Conservation (phyloP, 2,329 filamentous ascomycete species). For the Paraphaeosphaeria sporulosa region DNA sequence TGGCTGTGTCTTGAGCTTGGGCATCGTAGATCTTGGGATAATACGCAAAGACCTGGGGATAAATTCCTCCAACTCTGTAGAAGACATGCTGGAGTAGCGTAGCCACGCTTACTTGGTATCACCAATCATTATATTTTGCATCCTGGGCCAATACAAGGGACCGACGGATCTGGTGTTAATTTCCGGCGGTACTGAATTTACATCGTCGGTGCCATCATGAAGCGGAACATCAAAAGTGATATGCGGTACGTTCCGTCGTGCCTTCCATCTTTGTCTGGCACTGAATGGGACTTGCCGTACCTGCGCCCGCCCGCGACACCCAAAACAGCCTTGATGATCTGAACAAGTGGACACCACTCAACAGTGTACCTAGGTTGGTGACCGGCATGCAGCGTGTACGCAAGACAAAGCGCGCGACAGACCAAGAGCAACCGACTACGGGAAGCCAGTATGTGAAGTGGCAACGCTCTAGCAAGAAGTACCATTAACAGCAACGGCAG, state of each 20-base stretch:
- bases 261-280: slow-evolving; percentile 2
- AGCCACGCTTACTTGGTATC: too few species aligned
- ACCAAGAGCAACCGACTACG: slow-evolving; percentile 21
- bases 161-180: too few species aligned
- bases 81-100: too few species aligned
- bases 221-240: background rate
- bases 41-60: too few species aligned
- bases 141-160: too few species aligned
- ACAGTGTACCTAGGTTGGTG: background rate
- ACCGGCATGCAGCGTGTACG: slow-evolving; percentile 7
- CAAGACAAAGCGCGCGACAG: slow-evolving; percentile 9
- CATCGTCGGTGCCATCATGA: too few species aligned
- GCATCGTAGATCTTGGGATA: too few species aligned
- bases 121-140: too few species aligned
- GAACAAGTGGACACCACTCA: background rate
- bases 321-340: background rate
- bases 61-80: too few species aligned
- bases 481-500: slow-evolving; percentile 21
- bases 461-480: background rate
- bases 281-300: background rate
- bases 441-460: slow-evolving; percentile 36
- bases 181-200: too few species aligned
- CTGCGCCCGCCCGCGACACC: background rate
- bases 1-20: too few species aligned
- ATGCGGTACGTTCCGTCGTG: background rate